phyloP scores from a whole-genome alignment of 768 basidiomycete genomes.

The Cubamyces lactineus region DNA sequence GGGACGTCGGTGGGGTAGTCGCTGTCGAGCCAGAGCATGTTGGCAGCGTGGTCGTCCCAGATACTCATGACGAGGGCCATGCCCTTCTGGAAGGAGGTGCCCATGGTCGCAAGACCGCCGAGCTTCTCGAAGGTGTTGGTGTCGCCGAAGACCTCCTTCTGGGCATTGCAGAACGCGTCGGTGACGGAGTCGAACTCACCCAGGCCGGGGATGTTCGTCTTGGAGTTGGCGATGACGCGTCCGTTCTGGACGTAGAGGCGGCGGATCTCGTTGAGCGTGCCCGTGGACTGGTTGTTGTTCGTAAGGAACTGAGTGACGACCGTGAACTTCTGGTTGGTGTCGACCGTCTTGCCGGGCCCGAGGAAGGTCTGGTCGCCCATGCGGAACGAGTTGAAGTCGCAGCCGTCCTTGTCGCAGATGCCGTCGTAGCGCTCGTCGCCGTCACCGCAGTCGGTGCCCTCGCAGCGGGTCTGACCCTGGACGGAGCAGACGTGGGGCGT shows the following conservation, averaged over 20 bases:
- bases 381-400: conserved; percentile 67
- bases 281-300: conserved; percentile 46
- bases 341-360: conserved; percentile 50
- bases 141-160: conserved; percentile 51
- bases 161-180: conserved; percentile 48
- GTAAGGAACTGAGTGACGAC: conserved; percentile 65
- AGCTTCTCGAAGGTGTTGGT: conserved; percentile 44
- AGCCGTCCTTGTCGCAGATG: conserved; percentile 59
- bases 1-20: conserved; percentile 31
- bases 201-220: conserved; percentile 49
- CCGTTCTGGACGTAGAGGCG: conserved; percentile 61
- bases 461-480: conserved; percentile 51
- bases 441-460: conserved; percentile 41
- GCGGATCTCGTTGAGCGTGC: conserved; percentile 56
- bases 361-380: conserved; percentile 53
- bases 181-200: conserved; percentile 50
- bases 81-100: conserved; percentile 42
- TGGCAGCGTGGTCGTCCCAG: conserved; percentile 58
- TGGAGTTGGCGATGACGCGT: conserved; percentile 55
- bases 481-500: conserved; percentile 38
- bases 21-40: conserved; percentile 34
- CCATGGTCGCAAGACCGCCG: conserved; percentile 46
- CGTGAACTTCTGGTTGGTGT: conserved; percentile 55
- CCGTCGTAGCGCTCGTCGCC: conserved; percentile 43
- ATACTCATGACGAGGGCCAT: conserved; percentile 54